Conservation (phyloP, 1,284 basidiomycete species). For the Puccinia horiana region DNA sequence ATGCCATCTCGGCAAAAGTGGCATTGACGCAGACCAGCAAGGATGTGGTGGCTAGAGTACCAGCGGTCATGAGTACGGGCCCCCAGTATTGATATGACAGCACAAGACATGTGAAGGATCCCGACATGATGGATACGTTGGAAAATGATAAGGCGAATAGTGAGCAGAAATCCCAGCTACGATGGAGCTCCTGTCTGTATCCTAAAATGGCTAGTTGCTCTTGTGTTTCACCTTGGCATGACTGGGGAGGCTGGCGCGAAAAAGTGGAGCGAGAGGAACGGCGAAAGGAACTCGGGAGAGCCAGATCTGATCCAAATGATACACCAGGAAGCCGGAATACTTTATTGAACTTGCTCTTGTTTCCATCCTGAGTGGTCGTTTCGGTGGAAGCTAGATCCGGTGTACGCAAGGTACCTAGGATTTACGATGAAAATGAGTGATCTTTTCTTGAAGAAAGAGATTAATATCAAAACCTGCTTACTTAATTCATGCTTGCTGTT, state of each 20-base stretch:
- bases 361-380: background rate
- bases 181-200: conserved; percentile 44
- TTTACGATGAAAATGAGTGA: background rate
- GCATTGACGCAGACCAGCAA: conserved; percentile 1
- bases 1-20: conserved; percentile 33
- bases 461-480: background rate
- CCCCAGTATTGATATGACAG: background rate
- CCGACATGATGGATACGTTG: conserved; percentile 17
- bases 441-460: background rate
- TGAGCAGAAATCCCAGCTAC: conserved; percentile 45
- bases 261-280: background rate
- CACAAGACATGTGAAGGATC: conserved; percentile 2
- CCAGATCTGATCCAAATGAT: background rate
- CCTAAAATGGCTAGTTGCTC: conserved; percentile 17
- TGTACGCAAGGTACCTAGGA: background rate
- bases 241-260: background rate
- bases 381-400: background rate
- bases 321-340: background rate
- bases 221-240: conserved; percentile 1
- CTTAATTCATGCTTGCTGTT: background rate
- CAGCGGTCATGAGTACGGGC: conserved; percentile 8
- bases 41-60: background rate
- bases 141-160: conserved; percentile 18
- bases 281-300: background rate
- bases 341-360: background rate